Conservation (phyloP, 2,329 filamentous ascomycete species). For the Diplodia intermedia region DNA sequence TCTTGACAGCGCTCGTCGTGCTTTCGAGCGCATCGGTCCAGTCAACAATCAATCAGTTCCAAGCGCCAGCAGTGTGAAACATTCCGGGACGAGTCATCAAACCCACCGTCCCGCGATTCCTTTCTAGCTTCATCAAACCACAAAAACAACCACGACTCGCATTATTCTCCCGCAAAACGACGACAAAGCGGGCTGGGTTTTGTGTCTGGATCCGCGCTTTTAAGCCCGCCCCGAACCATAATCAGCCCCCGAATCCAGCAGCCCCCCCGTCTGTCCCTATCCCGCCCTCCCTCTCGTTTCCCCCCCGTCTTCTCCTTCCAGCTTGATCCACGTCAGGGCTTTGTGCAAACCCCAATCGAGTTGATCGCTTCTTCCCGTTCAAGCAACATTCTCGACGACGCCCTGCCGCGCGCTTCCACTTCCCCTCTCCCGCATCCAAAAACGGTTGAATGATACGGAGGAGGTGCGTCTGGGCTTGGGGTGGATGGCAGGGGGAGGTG, state of each 20-base stretch:
- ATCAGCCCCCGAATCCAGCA: background rate
- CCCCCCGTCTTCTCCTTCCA: background rate
- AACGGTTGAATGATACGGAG: background rate
- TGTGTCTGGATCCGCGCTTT: conserved; percentile 12
- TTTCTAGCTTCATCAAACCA: background rate
- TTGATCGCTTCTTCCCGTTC: background rate
- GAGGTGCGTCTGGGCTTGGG: background rate
- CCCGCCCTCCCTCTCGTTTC: background rate
- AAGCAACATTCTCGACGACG: background rate
- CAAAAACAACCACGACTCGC: background rate
- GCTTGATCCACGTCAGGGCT: background rate
- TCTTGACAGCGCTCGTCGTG: too few relatives aligned
- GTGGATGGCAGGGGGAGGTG: background rate
- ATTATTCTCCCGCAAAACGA: too few relatives aligned
- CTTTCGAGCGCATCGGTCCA: background rate
- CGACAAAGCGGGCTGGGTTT: conserved; percentile 2
- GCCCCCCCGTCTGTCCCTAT: background rate
- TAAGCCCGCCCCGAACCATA: background rate
- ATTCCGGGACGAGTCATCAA: background rate
- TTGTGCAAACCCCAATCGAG: background rate
- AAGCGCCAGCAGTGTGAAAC: background rate
- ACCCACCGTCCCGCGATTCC: background rate
- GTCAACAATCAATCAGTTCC: background rate
- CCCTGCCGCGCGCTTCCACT: background rate
- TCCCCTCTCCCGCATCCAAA: background rate